A percentile compares a stretch with the other conserved stretches of the same genome.
Evolutionary conservation across 495 filamentous ascomycete genomes (phyloP).

Genomic region (Xanthoparmelia taractica): DNA sequence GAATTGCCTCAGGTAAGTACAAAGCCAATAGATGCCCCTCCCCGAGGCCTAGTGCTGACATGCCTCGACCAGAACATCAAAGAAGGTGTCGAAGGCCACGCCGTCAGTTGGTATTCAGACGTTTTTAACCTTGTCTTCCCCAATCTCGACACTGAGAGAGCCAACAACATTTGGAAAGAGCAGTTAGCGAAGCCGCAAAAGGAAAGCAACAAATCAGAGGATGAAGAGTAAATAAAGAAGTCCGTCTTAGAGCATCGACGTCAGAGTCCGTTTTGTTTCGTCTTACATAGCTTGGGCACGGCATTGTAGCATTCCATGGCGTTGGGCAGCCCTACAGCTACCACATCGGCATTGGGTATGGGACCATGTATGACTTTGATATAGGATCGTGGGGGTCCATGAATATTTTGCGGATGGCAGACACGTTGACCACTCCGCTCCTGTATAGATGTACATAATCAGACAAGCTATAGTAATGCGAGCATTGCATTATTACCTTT

Average conservation of each 20-base stretch:
- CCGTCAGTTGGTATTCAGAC: constrained; percentile 88
- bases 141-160: constrained; percentile 62
- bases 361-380: not conserved
- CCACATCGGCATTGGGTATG: constrained; percentile 8
- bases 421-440: constrained; percentile 9
- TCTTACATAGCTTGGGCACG: constrained; percentile 2
- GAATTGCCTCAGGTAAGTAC: constrained; percentile 87
- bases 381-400: not conserved
- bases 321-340: constrained; percentile 12
- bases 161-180: constrained; percentile 66
- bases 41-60: constrained; percentile 30
- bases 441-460: constrained; percentile 15
- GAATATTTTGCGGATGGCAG: not conserved
- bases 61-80: constrained; percentile 76
- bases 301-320: constrained; percentile 8
- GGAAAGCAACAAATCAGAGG: constrained; percentile 38
- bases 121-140: constrained; percentile 90
- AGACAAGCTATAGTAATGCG: not conserved
- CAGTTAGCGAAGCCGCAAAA: constrained; percentile 53
- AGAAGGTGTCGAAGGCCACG: constrained; percentile 79
- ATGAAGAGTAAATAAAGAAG: constrained; percentile 21
- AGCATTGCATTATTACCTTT: constrained; percentile 6
- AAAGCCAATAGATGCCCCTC: constrained; percentile 6
- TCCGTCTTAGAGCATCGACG: not conserved
- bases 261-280: not conserved